Conservation (phyloP, 164 flowering plant genomes). For the Santalum album region DNA sequence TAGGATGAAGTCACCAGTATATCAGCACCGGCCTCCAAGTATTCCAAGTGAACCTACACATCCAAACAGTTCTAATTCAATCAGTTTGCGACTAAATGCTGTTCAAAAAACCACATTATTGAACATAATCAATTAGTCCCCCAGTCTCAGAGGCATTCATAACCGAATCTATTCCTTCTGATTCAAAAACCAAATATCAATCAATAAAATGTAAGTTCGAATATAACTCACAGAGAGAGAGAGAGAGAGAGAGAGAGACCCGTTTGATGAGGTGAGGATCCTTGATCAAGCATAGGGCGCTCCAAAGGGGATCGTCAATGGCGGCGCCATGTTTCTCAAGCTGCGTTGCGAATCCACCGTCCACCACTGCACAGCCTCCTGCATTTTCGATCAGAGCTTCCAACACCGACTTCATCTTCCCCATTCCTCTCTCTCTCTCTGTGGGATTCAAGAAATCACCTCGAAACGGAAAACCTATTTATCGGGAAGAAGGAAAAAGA, state of each 20-base stretch:
- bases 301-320: slow-evolving; percentile 83
- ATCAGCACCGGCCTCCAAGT: slow-evolving; percentile 82
- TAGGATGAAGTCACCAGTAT: slow-evolving; percentile 69
- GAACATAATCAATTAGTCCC: no score
- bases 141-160: no score
- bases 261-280: slow-evolving; percentile 55
- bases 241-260: slow-evolving; percentile 24
- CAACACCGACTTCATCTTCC: slow-evolving; percentile 20
- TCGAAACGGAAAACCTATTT: no score
- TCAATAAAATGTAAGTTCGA: no score
- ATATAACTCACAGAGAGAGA: not conserved
- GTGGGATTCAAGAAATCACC: no score
- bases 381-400: slow-evolving; percentile 58
- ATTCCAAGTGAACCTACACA: slow-evolving; percentile 64
- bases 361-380: slow-evolving; percentile 79
- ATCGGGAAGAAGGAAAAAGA: no score
- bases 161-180: no score
- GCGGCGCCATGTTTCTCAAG: slow-evolving; percentile 72
- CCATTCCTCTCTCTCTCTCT: not conserved
- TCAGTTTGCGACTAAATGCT: no score
- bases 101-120: no score
- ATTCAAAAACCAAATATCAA: no score
- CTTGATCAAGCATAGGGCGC: slow-evolving; percentile 72
- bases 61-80: no score
- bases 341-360: slow-evolving; percentile 93